Conservation (phyloP, 768 basidiomycete genomes). For the Tricholoma sp. region DNA sequence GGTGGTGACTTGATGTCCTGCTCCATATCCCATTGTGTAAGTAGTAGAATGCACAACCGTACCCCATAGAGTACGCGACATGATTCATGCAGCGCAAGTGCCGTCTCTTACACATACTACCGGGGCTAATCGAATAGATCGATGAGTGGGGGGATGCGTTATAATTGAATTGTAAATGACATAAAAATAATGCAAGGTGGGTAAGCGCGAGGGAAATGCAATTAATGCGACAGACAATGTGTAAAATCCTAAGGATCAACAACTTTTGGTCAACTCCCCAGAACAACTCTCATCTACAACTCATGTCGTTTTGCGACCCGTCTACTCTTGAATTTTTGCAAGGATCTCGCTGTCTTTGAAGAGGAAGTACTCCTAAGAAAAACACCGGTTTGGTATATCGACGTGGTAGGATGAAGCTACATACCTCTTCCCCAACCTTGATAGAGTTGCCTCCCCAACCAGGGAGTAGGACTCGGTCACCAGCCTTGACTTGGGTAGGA, state of each 20-base stretch:
- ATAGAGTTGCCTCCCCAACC: slow-evolving; percentile 96
- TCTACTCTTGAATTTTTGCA: slow-evolving; percentile 91
- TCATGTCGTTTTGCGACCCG: background rate
- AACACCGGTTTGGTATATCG: background rate
- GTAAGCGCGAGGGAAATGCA: background rate
- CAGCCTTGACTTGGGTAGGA: slow-evolving; percentile 75
- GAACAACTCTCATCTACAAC: background rate
- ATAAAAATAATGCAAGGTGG: background rate
- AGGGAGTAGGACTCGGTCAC: slow-evolving; percentile 90
- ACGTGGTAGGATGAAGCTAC: slow-evolving; percentile 22
- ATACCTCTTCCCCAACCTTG: slow-evolving; percentile 94
- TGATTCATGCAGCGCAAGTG: no score
- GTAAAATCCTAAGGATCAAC: background rate
- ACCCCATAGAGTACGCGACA: no score
- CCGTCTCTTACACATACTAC: no score
- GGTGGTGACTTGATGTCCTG: no score
- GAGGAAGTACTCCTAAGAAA: slow-evolving; percentile 79
- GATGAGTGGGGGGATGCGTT: background rate
- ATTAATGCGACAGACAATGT: slow-evolving; percentile 1
- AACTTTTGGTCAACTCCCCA: background rate
- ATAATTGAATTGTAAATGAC: background rate
- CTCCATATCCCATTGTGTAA: no score
- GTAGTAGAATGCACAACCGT: no score
- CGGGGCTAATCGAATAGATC: background rate
- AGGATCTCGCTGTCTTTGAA: slow-evolving; percentile 95